Evolutionary conservation across 2,329 filamentous ascomycete genomes (phyloP).

Genomic region (Colletotrichum eleusines): DNA sequence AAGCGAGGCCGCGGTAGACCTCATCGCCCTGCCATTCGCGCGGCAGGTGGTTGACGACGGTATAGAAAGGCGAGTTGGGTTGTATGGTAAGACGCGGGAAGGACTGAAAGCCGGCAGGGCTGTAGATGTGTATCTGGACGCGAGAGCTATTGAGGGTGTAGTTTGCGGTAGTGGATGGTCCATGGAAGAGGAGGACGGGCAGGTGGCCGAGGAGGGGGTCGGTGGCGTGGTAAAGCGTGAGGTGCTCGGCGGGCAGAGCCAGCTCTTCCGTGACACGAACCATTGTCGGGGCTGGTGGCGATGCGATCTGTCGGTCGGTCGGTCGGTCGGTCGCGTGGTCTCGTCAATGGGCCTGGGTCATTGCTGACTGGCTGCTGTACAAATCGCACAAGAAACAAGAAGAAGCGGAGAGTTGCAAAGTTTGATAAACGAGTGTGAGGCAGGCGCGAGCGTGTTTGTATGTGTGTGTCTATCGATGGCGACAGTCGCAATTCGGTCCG

Average conservation of each 20-base stretch:
- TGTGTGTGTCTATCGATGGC: constrained; percentile 17
- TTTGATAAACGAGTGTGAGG: constrained; percentile 30
- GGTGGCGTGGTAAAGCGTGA: constrained; percentile 89
- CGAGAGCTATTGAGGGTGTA: constrained; percentile 89
- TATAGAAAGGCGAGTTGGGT: constrained; percentile 90
- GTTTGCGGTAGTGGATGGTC: constrained; percentile 89
- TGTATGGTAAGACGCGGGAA: constrained; percentile 94
- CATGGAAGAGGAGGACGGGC: constrained; percentile 91
- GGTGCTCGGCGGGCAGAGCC: constrained; percentile 81
- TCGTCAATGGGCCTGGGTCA: constrained; percentile 46
- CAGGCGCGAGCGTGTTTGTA: not conserved
- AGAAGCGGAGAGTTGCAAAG: constrained; percentile 12
- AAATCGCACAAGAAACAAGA: constrained; percentile 25
- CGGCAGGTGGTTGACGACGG: constrained; percentile 88
- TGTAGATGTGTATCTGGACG: constrained; percentile 94
- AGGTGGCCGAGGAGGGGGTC: constrained; percentile 86
- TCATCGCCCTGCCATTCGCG: constrained; percentile 97
- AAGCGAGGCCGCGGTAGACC: constrained; percentile 88
- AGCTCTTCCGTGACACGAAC: constrained; percentile 84
- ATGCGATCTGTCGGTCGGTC: constrained; percentile 30
- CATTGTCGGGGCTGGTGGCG: constrained; percentile 68
- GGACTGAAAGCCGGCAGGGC: constrained; percentile 87
- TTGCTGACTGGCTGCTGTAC: constrained; percentile 42
- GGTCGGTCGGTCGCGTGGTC: constrained; percentile 39
- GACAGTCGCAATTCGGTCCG: constrained; percentile 20